Evolutionary conservation across 768 basidiomycete genomes (phyloP), one percentile per base, ranked within the genome.

Genomic region (Mycena olivaceomarginata): DNA sequence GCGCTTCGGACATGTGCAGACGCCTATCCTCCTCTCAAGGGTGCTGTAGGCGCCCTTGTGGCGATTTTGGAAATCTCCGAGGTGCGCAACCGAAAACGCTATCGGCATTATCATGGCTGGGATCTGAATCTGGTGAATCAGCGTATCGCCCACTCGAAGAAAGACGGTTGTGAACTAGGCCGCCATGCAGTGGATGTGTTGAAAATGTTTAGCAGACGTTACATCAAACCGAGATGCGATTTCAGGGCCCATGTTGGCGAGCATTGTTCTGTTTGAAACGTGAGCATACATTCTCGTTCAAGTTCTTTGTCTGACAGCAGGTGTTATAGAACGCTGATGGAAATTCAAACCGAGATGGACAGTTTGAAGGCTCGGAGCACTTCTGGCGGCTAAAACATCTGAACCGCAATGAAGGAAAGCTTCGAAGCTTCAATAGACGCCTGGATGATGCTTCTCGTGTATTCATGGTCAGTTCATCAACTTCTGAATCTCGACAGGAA

Each of bases 11-110:
- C 72, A 8, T 48, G 64, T 3, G 18, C 72, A 60, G 65, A 56
- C 72, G 72, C 72, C 57, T 74, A 43, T 57, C 72, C 65, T 7
- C 64, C 72, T 31, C 57, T 74, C 0, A 59, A 67, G 22, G 56
- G 72, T 39, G 72, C 60, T 11, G 72, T 74, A 46, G 63, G 72
- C 65, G 65, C 65, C 43, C 64, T 74, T 12, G 45, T 64, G 5
- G 65, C 65, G 18, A 53, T 74, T 5, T 11, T 31, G 31, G 65
- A 74, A 18, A 60, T 74, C 10, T 74, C 72, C n/a, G 31, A 70
- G 67, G 74, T 69, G 46, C 48, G 66, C 5, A 13, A n/a, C 22
- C 0, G 7, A 39, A 31, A 3, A n/a, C 4, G 3, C 51, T 3
- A 13, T 31, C 15, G 4, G 7, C 25, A 18, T 60, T 25, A 1